Percentiles rank a stretch among this genome's conserved stretches.
phyloP scores from a whole-genome alignment of 257 asterid genomes.

The Voacanga thouarsii region DNA sequence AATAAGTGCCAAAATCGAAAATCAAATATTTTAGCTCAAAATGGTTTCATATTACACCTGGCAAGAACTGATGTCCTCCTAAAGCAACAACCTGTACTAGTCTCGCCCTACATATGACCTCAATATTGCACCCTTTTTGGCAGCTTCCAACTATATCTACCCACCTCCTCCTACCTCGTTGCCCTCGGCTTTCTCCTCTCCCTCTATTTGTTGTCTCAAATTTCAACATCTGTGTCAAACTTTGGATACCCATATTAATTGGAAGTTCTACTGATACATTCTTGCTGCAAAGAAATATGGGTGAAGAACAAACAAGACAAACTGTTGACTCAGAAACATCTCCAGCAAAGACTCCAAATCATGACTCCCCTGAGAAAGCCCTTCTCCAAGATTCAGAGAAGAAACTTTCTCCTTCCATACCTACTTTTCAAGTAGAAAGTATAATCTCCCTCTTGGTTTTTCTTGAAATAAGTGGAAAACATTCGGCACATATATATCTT shows the following conservation, averaged over 20 bases:
- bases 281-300: constrained; percentile 13
- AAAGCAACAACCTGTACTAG: neutral
- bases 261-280: neutral
- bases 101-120: neutral
- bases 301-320: constrained; percentile 18
- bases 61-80: neutral
- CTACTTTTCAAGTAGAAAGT: constrained; percentile 18
- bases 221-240: neutral
- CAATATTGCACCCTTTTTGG: constrained; percentile 7
- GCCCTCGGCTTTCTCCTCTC: neutral
- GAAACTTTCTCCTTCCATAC: constrained; percentile 14
- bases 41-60: neutral
- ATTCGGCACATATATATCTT: no score
- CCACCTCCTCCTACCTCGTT: constrained; percentile 9
- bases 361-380: constrained; percentile 18
- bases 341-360: constrained; percentile 7
- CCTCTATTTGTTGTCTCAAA: neutral
- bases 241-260: neutral
- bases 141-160: constrained; percentile 27
- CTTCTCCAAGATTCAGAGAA: constrained; percentile 14
- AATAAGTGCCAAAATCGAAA: neutral
- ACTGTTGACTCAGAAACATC: constrained; percentile 7
- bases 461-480: neutral
- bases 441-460: neutral
- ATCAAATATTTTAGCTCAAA: no score